Percentiles rank a stretch among this genome's conserved stretches.
Conservation (phyloP, 805 yeast species). For the Ogataea haglerorum region DNA sequence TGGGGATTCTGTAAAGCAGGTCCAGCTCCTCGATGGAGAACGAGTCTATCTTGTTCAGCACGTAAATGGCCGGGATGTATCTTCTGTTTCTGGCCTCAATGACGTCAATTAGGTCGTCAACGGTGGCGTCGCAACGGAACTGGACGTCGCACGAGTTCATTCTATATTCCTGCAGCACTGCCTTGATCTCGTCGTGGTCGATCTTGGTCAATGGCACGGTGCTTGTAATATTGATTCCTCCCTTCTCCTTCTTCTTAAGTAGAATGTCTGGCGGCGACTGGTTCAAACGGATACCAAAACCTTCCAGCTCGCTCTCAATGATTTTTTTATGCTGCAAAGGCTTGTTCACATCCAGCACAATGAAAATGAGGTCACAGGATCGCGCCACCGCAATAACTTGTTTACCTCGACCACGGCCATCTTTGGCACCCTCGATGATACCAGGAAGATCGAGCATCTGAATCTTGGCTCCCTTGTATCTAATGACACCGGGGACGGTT, state of each 20-base stretch:
- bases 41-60: slow-evolving; percentile 92
- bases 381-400: slow-evolving; percentile 99
- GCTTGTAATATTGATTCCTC: slow-evolving; percentile 90
- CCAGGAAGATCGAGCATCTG: slow-evolving; percentile 95
- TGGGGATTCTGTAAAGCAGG: slow-evolving; percentile 84
- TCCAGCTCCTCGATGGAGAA: slow-evolving; percentile 92
- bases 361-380: slow-evolving; percentile 88
- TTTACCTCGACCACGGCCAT: slow-evolving; percentile 88
- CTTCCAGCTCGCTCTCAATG: slow-evolving; percentile 93
- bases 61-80: slow-evolving; percentile 94
- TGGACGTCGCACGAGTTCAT: slow-evolving; percentile 96
- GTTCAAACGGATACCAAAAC: slow-evolving; percentile 94
- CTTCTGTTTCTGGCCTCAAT: slow-evolving; percentile 87
- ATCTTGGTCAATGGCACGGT: slow-evolving; percentile 90
- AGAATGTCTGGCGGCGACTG: slow-evolving; percentile 90
- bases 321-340: slow-evolving; percentile 92
- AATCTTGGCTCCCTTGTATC: slow-evolving; percentile 94
- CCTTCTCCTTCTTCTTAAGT: slow-evolving; percentile 89
- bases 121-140: slow-evolving; percentile 95
- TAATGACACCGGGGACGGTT: slow-evolving; percentile 95
- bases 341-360: slow-evolving; percentile 93
- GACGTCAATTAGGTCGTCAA: slow-evolving; percentile 93
- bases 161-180: slow-evolving; percentile 94
- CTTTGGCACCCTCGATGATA: slow-evolving; percentile 87
- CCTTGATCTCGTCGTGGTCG: slow-evolving; percentile 89